These are phyloP conservation scores for Fonsecaea erecta DNA, from an alignment of 2,329 filamentous ascomycete species.

Conservation along the genomic window DNA sequence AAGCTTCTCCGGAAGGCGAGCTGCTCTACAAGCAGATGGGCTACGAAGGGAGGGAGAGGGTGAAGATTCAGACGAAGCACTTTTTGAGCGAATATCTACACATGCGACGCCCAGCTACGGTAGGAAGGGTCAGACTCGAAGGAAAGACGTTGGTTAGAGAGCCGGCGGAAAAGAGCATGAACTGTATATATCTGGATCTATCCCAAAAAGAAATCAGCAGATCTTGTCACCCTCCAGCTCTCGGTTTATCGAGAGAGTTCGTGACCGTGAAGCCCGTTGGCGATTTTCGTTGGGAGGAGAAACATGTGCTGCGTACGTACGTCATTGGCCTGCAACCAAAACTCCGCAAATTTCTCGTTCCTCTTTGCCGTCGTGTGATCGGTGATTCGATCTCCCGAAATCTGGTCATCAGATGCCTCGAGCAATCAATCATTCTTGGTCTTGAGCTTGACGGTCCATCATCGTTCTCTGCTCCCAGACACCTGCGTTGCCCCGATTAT, in stretches of 20 bases:
- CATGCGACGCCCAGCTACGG: constrained; percentile 24
- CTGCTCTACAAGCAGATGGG: constrained; percentile 44
- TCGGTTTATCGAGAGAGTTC: too few relatives aligned
- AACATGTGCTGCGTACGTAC: constrained; percentile 5
- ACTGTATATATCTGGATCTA: background rate
- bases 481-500: background rate
- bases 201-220: background rate
- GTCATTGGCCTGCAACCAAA: background rate
- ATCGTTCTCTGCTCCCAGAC: background rate
- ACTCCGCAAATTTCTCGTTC: constrained; percentile 14
- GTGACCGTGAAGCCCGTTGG: too few relatives aligned
- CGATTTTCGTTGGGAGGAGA: background rate
- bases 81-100: constrained; percentile 28
- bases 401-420: constrained; percentile 3
- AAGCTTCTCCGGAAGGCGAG: constrained; percentile 45
- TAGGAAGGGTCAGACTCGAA: constrained; percentile 17
- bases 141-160: constrained; percentile 22
- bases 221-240: background rate
- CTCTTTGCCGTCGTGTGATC: constrained; percentile 8
- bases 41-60: constrained; percentile 23
- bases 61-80: constrained; percentile 22
- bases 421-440: background rate
- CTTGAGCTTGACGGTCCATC: background rate
- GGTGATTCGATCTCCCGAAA: constrained; percentile 2
- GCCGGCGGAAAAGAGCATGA: background rate